These are phyloP conservation scores for Coelastrella sp. DNA, from an alignment of 139 green algal species.

Conservation along the genomic window DNA sequence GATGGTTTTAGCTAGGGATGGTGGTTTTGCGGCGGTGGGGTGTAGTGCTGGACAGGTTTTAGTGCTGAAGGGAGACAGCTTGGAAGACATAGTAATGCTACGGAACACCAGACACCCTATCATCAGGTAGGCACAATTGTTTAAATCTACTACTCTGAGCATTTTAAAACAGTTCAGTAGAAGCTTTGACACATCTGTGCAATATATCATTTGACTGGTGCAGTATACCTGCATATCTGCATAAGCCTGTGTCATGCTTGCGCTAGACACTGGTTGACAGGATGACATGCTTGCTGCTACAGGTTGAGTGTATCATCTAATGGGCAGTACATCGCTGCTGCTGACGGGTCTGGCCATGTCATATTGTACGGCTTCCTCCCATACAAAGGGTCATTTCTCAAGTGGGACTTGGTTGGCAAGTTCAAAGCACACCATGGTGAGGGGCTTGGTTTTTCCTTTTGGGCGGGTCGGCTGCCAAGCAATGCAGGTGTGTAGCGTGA, in stretches of 20 bases:
- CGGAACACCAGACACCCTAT: constrained; percentile 39
- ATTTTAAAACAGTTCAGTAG: too few species aligned
- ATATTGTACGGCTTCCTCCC: constrained; percentile 69
- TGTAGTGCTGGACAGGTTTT: constrained; percentile 57
- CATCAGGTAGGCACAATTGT: too few species aligned
- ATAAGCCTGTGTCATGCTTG: too few species aligned
- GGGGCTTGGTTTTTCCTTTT: too few species aligned
- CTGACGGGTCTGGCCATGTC: constrained; percentile 56
- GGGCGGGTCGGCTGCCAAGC: too few species aligned
- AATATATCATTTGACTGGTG: too few species aligned
- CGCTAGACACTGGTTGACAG: too few species aligned
- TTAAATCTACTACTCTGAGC: too few species aligned
- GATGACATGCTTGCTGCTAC: too few species aligned
- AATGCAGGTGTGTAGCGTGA: too few species aligned
- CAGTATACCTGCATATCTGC: too few species aligned
- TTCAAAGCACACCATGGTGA: constrained; percentile 33
- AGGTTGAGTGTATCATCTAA: constrained; percentile 57
- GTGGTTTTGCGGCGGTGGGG: constrained; percentile 52
- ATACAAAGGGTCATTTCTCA: constrained; percentile 60
- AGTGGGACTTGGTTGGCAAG: constrained; percentile 81
- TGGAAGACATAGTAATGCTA: constrained; percentile 55
- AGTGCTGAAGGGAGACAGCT: constrained; percentile 60
- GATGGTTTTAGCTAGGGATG: constrained; percentile 52
- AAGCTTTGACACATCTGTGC: too few species aligned
- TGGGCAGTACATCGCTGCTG: constrained; percentile 58